These are phyloP conservation scores for Knoxia roxburghii DNA, from an alignment of 257 asterid species.

Conservation along the genomic window DNA sequence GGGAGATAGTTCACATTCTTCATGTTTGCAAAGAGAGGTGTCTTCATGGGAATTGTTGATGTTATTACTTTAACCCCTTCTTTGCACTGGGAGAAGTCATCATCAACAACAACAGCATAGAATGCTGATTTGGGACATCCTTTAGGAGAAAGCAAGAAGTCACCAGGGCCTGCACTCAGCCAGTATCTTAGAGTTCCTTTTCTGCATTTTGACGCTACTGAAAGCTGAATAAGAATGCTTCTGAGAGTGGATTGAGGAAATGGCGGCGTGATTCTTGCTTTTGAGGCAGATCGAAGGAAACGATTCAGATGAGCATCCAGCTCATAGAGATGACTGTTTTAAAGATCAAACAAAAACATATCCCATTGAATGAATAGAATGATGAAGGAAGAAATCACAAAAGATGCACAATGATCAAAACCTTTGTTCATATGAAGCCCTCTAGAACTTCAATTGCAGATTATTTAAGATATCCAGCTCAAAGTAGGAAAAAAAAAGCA, in stretches of 20 bases:
- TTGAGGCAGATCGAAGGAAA: conserved; percentile 67
- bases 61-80: conserved; percentile 75
- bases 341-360: neutral
- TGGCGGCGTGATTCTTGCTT: conserved; percentile 56
- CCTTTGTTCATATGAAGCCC: neutral
- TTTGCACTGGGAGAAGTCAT: conserved; percentile 50
- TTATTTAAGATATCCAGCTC: neutral
- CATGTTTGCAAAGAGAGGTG: conserved; percentile 70
- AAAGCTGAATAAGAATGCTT: conserved; percentile 72
- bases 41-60: conserved; percentile 69
- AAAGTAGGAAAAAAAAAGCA: conserved; percentile 1
- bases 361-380: neutral
- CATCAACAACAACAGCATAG: conserved; percentile 74
- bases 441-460: neutral
- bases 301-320: conserved; percentile 77
- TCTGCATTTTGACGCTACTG: conserved; percentile 58
- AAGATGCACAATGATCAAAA: neutral
- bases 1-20: conserved; percentile 94
- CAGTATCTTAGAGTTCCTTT: conserved; percentile 75
- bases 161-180: conserved; percentile 85
- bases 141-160: conserved; percentile 70
- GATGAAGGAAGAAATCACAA: neutral
- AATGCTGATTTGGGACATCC: conserved; percentile 69
- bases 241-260: conserved; percentile 48
- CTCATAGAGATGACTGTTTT: conserved; percentile 57